Conservation (phyloP, 768 basidiomycete genomes). For the Crassisporium funariophilum region DNA sequence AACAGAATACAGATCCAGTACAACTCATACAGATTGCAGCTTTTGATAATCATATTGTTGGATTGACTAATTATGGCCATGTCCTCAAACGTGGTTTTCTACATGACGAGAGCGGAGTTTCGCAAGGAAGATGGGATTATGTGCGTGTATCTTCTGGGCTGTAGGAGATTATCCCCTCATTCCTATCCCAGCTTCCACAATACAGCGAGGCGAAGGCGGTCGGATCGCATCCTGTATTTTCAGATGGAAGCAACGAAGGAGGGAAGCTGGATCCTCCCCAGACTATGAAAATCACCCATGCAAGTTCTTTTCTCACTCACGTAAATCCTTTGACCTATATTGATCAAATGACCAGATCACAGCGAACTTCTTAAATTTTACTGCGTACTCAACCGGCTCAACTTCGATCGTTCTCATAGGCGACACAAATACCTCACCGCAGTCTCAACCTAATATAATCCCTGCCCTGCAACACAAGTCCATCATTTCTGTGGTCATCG, state of each 20-base stretch:
- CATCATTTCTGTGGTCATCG: constrained; percentile 86
- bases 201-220: constrained; percentile 69
- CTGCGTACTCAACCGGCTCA: constrained; percentile 74
- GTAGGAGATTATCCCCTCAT: constrained; percentile 7
- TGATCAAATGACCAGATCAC: constrained; percentile 60
- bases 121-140: constrained; percentile 65
- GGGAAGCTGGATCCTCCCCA: constrained; percentile 38
- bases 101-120: constrained; percentile 38
- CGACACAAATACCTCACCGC: constrained; percentile 43
- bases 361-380: constrained; percentile 81
- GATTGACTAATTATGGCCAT: constrained; percentile 78
- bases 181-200: constrained; percentile 57
- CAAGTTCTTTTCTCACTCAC: constrained; percentile 37
- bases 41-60: constrained; percentile 71
- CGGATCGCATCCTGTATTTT: constrained; percentile 45
- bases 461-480: constrained; percentile 73
- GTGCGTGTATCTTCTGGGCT: constrained; percentile 41
- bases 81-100: constrained; percentile 65
- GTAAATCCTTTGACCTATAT: constrained; percentile 11
- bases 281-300: constrained; percentile 75
- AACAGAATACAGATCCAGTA: constrained; percentile 24
- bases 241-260: constrained; percentile 27
- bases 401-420: constrained; percentile 79
- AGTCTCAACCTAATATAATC: constrained; percentile 58
- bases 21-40: constrained; percentile 81